Conservation (phyloP, 139 green algal genomes). For the Edaphochlamys debaryana region DNA sequence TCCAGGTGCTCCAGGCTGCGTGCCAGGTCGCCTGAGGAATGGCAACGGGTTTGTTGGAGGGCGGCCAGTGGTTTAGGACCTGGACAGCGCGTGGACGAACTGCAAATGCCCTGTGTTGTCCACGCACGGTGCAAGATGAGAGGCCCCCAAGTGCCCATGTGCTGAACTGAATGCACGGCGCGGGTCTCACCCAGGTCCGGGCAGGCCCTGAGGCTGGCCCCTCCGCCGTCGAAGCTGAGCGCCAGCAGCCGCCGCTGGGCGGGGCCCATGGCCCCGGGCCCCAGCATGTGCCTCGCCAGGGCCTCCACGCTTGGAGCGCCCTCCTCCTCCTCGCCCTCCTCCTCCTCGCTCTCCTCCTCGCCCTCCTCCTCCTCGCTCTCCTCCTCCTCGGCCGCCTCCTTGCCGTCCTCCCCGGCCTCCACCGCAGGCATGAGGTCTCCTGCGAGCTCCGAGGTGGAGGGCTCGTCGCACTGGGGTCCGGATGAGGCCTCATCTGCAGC, state of each 20-base stretch:
- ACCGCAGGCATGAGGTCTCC: too few species aligned
- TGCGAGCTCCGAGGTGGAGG: too few species aligned
- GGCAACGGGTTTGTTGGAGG: neutral
- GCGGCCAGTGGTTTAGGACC: too few species aligned
- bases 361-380: neutral
- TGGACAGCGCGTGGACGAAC: neutral
- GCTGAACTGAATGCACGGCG: too few species aligned
- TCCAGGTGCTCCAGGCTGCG: neutral
- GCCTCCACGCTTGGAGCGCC: neutral
- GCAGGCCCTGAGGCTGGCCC: neutral
- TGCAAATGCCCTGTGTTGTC: too few species aligned
- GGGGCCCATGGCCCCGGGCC: neutral
- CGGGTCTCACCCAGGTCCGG: neutral
- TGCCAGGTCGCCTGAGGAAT: neutral
- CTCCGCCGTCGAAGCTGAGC: neutral
- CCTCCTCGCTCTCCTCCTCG: neutral
- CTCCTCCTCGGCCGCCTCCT: neutral
- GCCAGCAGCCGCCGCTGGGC: slow-evolving; percentile 11
- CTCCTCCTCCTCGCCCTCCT: neutral
- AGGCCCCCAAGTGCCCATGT: neutral
- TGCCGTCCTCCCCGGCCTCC: neutral
- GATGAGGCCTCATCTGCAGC: too few species aligned
- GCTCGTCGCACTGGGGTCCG: too few species aligned
- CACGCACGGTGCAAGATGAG: neutral
- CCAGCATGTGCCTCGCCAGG: neutral